Evolutionary conservation across 164 flowering plant genomes (phyloP).

Genomic region (Vitis rupestris): DNA sequence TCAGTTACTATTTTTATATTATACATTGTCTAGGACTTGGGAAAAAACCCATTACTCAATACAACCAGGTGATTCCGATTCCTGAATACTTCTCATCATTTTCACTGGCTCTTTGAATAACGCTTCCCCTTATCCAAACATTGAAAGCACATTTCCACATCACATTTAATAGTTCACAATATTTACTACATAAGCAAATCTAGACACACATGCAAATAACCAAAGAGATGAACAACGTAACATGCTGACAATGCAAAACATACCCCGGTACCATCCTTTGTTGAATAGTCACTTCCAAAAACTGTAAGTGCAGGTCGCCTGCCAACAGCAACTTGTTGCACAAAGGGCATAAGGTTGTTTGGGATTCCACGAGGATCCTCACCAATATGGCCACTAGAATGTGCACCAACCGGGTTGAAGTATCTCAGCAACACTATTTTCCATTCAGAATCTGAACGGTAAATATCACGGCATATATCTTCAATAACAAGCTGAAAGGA

Average conservation of each 20-base stretch:
- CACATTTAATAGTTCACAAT: too few relatives aligned
- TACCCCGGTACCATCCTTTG: conserved; percentile 97
- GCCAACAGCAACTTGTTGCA: conserved; percentile 96
- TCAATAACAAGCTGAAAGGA: conserved; percentile 79
- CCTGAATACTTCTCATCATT: too few relatives aligned
- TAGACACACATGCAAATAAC: too few relatives aligned
- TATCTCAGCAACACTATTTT: conserved; percentile 82
- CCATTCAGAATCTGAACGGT: conserved; percentile 72
- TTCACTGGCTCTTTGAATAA: too few relatives aligned
- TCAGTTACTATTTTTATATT: too few relatives aligned
- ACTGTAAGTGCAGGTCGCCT: conserved; percentile 76
- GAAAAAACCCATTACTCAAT: too few relatives aligned
- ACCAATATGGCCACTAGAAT: conserved; percentile 86
- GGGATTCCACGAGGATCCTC: conserved; percentile 98
- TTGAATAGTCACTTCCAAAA: conserved; percentile 76
- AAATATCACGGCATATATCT: conserved; percentile 85
- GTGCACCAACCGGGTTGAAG: conserved; percentile 98
- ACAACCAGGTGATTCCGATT: too few relatives aligned
- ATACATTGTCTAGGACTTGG: too few relatives aligned
- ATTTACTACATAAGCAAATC: too few relatives aligned
- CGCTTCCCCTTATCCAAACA: too few relatives aligned
- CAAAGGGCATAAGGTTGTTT: conserved; percentile 96
- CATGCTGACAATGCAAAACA: conserved; percentile 4
- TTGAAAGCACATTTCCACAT: too few relatives aligned
- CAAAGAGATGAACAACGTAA: too few relatives aligned